Conservation (phyloP, 352 stramenopile species). For the Globisporangium lucens region DNA sequence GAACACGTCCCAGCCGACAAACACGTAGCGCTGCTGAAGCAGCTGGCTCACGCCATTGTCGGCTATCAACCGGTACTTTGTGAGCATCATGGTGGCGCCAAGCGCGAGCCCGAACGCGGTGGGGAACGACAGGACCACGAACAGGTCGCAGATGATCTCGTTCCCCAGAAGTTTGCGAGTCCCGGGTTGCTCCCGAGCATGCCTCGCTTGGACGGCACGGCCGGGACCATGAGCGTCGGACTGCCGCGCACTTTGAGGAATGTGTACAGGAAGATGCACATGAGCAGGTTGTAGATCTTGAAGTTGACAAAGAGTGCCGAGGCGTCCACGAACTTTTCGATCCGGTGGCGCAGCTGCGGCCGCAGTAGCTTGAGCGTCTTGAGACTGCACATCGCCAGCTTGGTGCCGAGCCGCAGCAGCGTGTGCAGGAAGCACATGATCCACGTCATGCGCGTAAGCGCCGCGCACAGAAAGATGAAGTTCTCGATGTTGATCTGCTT, state of each 20-base stretch:
- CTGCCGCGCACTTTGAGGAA: not conserved
- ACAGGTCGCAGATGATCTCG: slow-evolving; percentile 52
- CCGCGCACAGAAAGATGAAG: slow-evolving; percentile 21
- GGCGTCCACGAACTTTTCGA: slow-evolving; percentile 18
- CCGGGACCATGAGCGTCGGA: not conserved
- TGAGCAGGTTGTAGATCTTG: slow-evolving; percentile 20
- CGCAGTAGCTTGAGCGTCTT: slow-evolving; percentile 14
- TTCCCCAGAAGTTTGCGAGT: slow-evolving; percentile 45
- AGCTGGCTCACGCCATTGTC: not conserved
- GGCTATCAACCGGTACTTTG: not conserved
- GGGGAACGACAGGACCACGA: slow-evolving; percentile 32
- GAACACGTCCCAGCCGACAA: slow-evolving; percentile 15
- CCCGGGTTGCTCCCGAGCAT: slow-evolving; percentile 36
- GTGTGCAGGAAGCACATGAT: slow-evolving; percentile 18
- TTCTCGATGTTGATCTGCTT: slow-evolving; percentile 13
- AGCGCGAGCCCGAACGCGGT: not conserved
- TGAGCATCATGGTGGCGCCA: not conserved
- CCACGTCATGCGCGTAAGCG: slow-evolving; percentile 18
- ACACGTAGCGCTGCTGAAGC: not conserved
- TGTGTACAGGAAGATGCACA: not conserved
- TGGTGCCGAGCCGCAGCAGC: slow-evolving; percentile 8
- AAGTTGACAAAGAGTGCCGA: slow-evolving; percentile 17
- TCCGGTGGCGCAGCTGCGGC: not conserved
- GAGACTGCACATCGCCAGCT: slow-evolving; percentile 3
- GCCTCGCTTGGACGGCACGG: slow-evolving; percentile 20